A percentile compares a stretch with the other conserved stretches of the same genome.
Evolutionary conservation across 2,329 filamentous ascomycete genomes (phyloP).

Genomic region (Aspergillus cejpii): DNA sequence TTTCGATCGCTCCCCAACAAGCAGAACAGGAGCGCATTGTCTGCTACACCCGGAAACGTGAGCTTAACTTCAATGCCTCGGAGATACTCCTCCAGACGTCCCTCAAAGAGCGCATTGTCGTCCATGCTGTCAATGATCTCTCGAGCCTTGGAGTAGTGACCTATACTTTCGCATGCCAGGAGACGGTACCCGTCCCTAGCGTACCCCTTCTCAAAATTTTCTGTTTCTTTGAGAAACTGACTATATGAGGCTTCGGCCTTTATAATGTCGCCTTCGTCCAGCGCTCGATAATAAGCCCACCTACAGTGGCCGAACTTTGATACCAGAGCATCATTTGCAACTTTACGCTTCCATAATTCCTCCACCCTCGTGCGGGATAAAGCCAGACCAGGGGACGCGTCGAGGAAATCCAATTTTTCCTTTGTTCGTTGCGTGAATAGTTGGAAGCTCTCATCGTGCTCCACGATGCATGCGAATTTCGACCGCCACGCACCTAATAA

Average conservation of each 20-base stretch:
- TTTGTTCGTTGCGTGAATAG: not conserved
- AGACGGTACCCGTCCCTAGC: not conserved
- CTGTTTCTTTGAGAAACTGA: constrained; percentile 9
- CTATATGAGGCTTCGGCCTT: constrained; percentile 2
- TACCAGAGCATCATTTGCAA: constrained; percentile 8
- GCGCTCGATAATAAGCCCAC: constrained; percentile 1
- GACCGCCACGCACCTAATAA: constrained; percentile 9
- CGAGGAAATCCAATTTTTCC: not conserved
- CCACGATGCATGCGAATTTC: not conserved
- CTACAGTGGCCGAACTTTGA: constrained; percentile 5
- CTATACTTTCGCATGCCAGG: constrained; percentile 15
- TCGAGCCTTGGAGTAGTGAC: constrained; percentile 12
- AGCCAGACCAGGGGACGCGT: not conserved
- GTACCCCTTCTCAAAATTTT: not conserved
- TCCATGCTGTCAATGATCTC: constrained; percentile 15
- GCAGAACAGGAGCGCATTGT: constrained; percentile 15
- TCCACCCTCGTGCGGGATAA: not conserved
- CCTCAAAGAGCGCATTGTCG: constrained; percentile 1
- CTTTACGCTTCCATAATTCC: constrained; percentile 9
- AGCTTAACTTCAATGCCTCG: constrained; percentile 6
- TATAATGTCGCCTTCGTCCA: constrained; percentile 7
- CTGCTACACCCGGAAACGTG: constrained; percentile 8
- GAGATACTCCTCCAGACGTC: constrained; percentile 7
- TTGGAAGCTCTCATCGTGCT: not conserved
- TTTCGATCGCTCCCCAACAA: constrained; percentile 11